phyloP scores from a whole-genome alignment of 2,329 filamentous ascomycete species.

The Aspergillus japonicus region DNA sequence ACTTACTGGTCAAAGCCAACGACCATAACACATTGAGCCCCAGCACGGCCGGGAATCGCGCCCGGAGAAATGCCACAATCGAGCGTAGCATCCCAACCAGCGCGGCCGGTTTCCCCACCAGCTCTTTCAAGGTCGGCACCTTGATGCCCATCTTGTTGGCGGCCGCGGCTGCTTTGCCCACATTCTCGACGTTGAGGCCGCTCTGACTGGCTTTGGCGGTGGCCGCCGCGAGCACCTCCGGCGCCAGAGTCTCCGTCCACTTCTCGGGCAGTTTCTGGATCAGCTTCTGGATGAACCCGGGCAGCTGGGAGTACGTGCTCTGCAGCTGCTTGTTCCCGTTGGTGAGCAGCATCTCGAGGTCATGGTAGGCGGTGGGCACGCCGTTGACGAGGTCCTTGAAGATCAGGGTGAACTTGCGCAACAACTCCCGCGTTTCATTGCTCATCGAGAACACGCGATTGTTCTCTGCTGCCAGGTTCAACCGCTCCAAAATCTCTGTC shows the following conservation, averaged over 20 bases:
- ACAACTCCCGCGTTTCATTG: constrained; percentile 77
- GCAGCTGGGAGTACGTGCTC: constrained; percentile 66
- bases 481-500: constrained; percentile 72
- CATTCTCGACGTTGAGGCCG: constrained; percentile 58
- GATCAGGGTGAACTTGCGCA: constrained; percentile 81
- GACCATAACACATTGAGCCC: constrained; percentile 92
- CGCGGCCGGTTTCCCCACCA: constrained; percentile 84
- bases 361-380: constrained; percentile 87
- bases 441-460: constrained; percentile 82
- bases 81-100: constrained; percentile 79
- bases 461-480: constrained; percentile 80
- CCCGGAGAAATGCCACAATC: constrained; percentile 85
- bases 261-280: constrained; percentile 82
- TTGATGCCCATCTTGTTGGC: constrained; percentile 66
- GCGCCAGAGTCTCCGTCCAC: constrained; percentile 70
- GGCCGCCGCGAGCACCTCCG: constrained; percentile 77
- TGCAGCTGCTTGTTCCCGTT: constrained; percentile 64
- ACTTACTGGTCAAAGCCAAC: constrained; percentile 78
- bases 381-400: constrained; percentile 91
- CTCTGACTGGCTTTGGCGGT: constrained; percentile 64
- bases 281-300: constrained; percentile 77
- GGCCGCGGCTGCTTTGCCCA: constrained; percentile 53
- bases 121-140: constrained; percentile 70
- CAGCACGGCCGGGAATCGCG: constrained; percentile 85
- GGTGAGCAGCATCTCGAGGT: constrained; percentile 70